A percentile compares a stretch with the other conserved stretches of the same genome.
Evolutionary conservation across 2,329 filamentous ascomycete genomes (phyloP).

Genomic region (Pyrenophora seminiperda): DNA sequence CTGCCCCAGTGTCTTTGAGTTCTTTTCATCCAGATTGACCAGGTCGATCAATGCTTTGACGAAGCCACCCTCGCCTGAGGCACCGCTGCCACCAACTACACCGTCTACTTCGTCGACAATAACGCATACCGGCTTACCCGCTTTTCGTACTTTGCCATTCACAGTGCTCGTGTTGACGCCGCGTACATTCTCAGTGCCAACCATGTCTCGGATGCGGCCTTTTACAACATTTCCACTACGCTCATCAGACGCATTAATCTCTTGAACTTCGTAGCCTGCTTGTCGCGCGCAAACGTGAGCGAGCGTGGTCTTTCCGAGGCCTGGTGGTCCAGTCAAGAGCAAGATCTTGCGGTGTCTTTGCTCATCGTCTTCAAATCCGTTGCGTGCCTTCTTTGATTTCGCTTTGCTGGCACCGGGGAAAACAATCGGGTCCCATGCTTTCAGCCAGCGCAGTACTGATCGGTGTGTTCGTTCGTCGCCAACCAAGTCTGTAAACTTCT

Average conservation of each 20-base stretch:
- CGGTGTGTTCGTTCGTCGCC: slow-evolving; percentile 95
- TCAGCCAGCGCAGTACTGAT: slow-evolving; percentile 88
- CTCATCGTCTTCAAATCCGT: slow-evolving; percentile 65
- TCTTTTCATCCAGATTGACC: slow-evolving; percentile 83
- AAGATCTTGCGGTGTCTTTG: slow-evolving; percentile 84
- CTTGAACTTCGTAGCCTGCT: slow-evolving; percentile 93
- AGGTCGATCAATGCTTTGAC: slow-evolving; percentile 94
- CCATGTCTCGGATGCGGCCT: slow-evolving; percentile 84
- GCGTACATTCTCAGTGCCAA: slow-evolving; percentile 92
- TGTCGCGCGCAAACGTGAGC: slow-evolving; percentile 95
- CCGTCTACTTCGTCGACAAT: slow-evolving; percentile 97
- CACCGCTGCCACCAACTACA: slow-evolving; percentile 74
- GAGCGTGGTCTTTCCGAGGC: slow-evolving; percentile 92
- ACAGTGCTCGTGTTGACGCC: slow-evolving; percentile 63
- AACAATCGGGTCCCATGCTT: slow-evolving; percentile 89
- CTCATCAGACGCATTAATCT: slow-evolving; percentile 98
- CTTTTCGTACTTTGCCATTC: slow-evolving; percentile 66
- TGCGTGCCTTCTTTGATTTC: slow-evolving; percentile 56
- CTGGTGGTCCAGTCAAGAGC: slow-evolving; percentile 87
- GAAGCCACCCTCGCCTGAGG: slow-evolving; percentile 84
- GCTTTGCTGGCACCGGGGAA: slow-evolving; percentile 76
- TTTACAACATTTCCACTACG: slow-evolving; percentile 88
- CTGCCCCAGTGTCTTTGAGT: slow-evolving; percentile 55
- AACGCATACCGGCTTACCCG: slow-evolving; percentile 86
- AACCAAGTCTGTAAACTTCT: slow-evolving; percentile 88